Base-by-base conservation (phyloP, 768 basidiomycete species). In the Royoungia palumana region DNA sequence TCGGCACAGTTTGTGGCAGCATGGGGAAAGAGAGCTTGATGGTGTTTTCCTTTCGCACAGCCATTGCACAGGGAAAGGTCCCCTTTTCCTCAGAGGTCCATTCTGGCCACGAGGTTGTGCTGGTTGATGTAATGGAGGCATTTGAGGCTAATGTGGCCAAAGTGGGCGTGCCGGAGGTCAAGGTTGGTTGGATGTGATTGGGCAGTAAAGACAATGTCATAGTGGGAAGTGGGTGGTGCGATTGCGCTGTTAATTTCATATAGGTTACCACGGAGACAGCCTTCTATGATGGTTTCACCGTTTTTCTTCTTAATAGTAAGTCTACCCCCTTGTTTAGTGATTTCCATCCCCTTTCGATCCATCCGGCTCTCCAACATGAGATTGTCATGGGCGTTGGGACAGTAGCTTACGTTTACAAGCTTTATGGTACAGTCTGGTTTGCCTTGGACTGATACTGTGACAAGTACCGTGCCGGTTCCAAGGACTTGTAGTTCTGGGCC, bases 1-100 rank as follows among this genome's bases (percentile, higher is more conserved):
- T 20, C 24, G 3, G 43, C 34, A 22, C 16, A 5, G 10, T 44
- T 35, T 7, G 16, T 24, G 4, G 43, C 0, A n/a, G 34, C 24
- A 8, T 4, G 24, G 4, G 41, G 40, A 6, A 55, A 55, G 34
- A 47, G 47, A 4, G 47, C 47, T 4, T 35, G 47, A 19, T 51
- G 54, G 40, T 51, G 50, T 49, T 55, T 55, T 19, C 50, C 44
- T 6, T 51, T 55, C 0, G 36, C 27, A n/a, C 47, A 56, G 0
- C 44, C 50, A 44, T 52, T 21, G 14, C 50, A 56, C 5, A 27
- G 50, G 4, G 27, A 30, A 1, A 52, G 44, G 1, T 56, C 42
- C 0, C 45, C 47, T 0, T 43, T 44, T 2, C 54, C 44, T 3
- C 6, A 34, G 6, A 56, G 34, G 32, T 56, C 41, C 30, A 56